Percentiles rank a stretch among this genome's conserved stretches.
These are phyloP conservation scores for Chalaropsis thielavioides DNA, from an alignment of 2,329 filamentous ascomycete species.

Conservation along the genomic window DNA sequence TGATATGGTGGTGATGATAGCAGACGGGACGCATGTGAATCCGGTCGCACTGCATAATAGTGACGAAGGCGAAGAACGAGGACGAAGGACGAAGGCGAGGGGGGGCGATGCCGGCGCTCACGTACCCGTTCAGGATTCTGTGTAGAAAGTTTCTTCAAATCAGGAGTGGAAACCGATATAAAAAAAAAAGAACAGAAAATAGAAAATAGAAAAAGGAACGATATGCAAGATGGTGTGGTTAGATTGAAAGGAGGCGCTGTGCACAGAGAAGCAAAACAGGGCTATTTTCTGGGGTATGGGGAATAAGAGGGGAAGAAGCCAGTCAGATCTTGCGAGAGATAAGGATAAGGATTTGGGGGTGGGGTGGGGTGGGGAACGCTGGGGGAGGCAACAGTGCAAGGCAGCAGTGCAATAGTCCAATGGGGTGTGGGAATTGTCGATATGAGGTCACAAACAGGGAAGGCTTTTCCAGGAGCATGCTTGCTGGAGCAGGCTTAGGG, in stretches of 20 bases:
- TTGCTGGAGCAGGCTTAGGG: not conserved
- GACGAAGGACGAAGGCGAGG: not conserved
- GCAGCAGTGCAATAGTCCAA: not conserved
- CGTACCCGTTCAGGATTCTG: not conserved
- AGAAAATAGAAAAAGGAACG: not conserved
- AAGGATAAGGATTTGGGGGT: not conserved
- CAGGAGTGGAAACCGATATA: too few relatives aligned
- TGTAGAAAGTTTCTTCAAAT: too few relatives aligned
- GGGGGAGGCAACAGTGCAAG: not conserved
- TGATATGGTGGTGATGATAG: not conserved
- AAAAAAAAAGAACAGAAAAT: too few relatives aligned
- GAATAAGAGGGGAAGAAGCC: not conserved
- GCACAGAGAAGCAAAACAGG: not conserved
- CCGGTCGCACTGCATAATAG: not conserved
- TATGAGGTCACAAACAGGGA: not conserved
- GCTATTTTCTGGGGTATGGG: conserved; percentile 3
- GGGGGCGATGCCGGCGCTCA: too few relatives aligned
- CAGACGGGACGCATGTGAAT: not conserved
- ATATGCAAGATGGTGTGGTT: not conserved
- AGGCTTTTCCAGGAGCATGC: not conserved
- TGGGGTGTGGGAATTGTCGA: not conserved
- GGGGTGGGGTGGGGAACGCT: not conserved
- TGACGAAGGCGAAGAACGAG: not conserved
- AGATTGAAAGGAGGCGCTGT: not conserved
- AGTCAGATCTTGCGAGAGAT: not conserved